Base-by-base conservation (phyloP, 75 land plant genomes). In the Sequoiadendron giganteum region DNA sequence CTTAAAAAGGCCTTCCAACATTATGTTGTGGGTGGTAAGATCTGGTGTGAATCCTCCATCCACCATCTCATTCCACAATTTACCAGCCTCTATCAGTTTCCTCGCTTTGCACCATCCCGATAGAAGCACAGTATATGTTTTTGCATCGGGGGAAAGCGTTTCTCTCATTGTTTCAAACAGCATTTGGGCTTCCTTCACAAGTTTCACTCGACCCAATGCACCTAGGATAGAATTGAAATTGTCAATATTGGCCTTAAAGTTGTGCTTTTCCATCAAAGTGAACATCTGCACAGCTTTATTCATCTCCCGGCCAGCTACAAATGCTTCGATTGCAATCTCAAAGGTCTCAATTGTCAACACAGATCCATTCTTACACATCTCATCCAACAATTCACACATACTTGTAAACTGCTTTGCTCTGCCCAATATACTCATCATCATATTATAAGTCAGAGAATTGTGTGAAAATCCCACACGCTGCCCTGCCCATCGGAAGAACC, bases 51-150 rank as follows among this genome's bases (percentile, higher is more conserved):
- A 89, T 1, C 93, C 95, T 30, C n/a, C 48, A 85, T 95, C 94
- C 85, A 92, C 70, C 97, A 96, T 96, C 87, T 92, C 93, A 87
- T 95, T 93, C 93, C 96, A 95, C 8, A 93, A 84, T 87, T 83
- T 92, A 65, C 91, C 93, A 0, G 95, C 96, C 86, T 92, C 95
- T 88, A 90, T 82, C 68, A 94, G 45, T 56, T 93, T 95, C 87
- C 90, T 93, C 13, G 86, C 87, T 70, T 89, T 92, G 84, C 95
- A 95, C 93, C 94, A 95, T 38, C 96, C 96, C 40, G 85, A 86
- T 15, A 95, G 88, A 86, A 95, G 88, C 3, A 90, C 86, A 0
- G 92, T 86, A 72, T 95, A 95, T 10, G 96, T 95, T 70, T 55
- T 52, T 45, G 93, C 42, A 91, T 95, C 85, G 0, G 94, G 95